Evolutionary conservation across 352 stramenopile genomes (phyloP), one percentile per base, ranked within the genome.

Genomic region (Globisporangium nagaii): DNA sequence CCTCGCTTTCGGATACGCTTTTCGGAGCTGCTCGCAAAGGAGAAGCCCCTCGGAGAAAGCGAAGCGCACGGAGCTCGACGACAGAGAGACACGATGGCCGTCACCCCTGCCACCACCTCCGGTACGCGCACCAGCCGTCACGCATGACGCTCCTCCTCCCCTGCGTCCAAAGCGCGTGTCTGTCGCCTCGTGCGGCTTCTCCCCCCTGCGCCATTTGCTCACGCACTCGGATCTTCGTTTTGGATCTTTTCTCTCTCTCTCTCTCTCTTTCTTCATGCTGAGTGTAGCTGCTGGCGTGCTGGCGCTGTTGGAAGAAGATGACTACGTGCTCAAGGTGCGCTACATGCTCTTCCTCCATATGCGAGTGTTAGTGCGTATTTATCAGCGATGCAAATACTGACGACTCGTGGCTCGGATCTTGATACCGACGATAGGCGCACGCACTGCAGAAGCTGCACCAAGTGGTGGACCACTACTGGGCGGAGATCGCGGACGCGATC

Each of bases 391-490:
- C 20, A 22, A 19, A 43, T 30, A 32, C 40, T 48, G 9, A 39
- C n/a, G n/a, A n/a, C n/a, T n/a, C n/a, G n/a, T n/a, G n/a, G 1
- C 12, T 20, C 17, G 7, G 48, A 55, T 61, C 60, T 27, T 61
- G 39, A n/a, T n/a, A n/a, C n/a, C n/a, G n/a, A n/a, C n/a, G n/a
- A 32, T 58, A 95, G 76, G 76, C 81, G 36, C 86, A 97, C 70
- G 92, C 92, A 40, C 73, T 98, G 41, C 76, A 97, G 57, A 93
- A 96, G 69, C 71, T 98, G 54, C 84, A 95, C 65, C 72, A 83
- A 42, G 83, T 98, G 27, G 90, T 98, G 41, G 94, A 98, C 68
- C 70, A 90, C 50, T 94, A 96, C 70, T 98, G 94, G 94, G 84
- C 92, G 8, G 93, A 98, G 68, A 96, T 97, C 50, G 82, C 90